A percentile compares a stretch with the other conserved stretches of the same genome.
Conservation (phyloP, 106 monocot genomes). For the Hemerocallis citrina region DNA sequence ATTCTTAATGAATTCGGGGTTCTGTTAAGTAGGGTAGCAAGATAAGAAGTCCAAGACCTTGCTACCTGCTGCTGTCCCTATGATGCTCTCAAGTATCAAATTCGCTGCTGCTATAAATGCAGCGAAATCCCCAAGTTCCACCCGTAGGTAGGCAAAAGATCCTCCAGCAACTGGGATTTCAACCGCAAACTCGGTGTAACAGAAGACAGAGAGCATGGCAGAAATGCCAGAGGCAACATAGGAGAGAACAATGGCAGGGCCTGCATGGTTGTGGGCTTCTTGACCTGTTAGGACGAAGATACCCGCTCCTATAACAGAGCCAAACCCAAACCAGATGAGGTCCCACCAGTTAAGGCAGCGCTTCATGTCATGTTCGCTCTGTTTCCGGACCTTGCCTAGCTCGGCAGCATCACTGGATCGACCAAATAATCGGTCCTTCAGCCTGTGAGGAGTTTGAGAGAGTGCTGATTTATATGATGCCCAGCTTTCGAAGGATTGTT, state of each 20-base stretch:
- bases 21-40: constrained; percentile 20
- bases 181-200: constrained; percentile 59
- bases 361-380: constrained; percentile 29
- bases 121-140: constrained; percentile 44
- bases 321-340: constrained; percentile 50
- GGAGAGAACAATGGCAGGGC: constrained; percentile 45
- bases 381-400: constrained; percentile 16
- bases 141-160: constrained; percentile 43
- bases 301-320: constrained; percentile 38
- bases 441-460: constrained; percentile 14
- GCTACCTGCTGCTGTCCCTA: constrained; percentile 27
- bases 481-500: constrained; percentile 36
- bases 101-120: constrained; percentile 35
- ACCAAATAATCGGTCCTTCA: constrained; percentile 18
- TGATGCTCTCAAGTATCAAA: constrained; percentile 21
- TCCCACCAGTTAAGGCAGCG: constrained; percentile 49
- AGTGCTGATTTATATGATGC: constrained; percentile 22
- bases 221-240: constrained; percentile 33
- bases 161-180: constrained; percentile 58
- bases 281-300: constrained; percentile 49
- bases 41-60: constrained; percentile 26
- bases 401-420: constrained; percentile 27
- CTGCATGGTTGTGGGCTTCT: constrained; percentile 34
- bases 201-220: constrained; percentile 47
- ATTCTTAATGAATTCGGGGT: constrained; percentile 19